Evolutionary conservation across 1,284 basidiomycete genomes (phyloP).

Genomic region (Xerocomus nothofagi): DNA sequence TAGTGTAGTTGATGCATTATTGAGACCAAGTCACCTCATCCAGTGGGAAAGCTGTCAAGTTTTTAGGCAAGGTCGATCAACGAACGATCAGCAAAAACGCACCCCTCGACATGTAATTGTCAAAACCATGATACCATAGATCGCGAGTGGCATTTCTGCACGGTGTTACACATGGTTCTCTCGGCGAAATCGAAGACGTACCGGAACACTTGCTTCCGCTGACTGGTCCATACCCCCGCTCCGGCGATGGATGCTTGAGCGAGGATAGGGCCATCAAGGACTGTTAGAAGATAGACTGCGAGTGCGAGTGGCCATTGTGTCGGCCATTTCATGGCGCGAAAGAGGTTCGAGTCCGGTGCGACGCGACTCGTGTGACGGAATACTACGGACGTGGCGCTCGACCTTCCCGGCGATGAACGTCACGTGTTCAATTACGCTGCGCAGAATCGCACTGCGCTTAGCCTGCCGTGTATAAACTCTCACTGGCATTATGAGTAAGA

Average conservation of each 20-base stretch:
- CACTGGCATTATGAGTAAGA: conserved; percentile 44
- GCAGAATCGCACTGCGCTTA: neutral
- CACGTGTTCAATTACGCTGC: conserved; percentile 25
- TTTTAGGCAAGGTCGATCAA: conserved; percentile 7
- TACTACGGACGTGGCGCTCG: conserved; percentile 17
- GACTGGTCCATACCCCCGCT: conserved; percentile 53
- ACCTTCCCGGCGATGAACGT: neutral
- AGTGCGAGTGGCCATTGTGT: conserved; percentile 59
- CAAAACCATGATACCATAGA: conserved; percentile 82
- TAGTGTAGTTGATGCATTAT: neutral
- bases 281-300: conserved; percentile 46
- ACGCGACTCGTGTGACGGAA: conserved; percentile 11
- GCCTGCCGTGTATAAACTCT: conserved; percentile 2
- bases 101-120: conserved; percentile 80
- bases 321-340: conserved; percentile 61
- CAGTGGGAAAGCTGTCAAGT: conserved; percentile 67
- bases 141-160: conserved; percentile 66
- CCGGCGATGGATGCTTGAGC: conserved; percentile 35
- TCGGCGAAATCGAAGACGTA: conserved; percentile 32
- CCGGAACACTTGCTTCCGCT: conserved; percentile 63
- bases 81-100: conserved; percentile 24
- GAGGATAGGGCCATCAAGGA: conserved; percentile 45
- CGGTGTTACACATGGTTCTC: conserved; percentile 2
- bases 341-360: neutral
- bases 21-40: conserved; percentile 59